A percentile compares a stretch with the other conserved stretches of the same genome.
Conservation (phyloP, 345 rosid genomes). For the Turnera subulata region DNA sequence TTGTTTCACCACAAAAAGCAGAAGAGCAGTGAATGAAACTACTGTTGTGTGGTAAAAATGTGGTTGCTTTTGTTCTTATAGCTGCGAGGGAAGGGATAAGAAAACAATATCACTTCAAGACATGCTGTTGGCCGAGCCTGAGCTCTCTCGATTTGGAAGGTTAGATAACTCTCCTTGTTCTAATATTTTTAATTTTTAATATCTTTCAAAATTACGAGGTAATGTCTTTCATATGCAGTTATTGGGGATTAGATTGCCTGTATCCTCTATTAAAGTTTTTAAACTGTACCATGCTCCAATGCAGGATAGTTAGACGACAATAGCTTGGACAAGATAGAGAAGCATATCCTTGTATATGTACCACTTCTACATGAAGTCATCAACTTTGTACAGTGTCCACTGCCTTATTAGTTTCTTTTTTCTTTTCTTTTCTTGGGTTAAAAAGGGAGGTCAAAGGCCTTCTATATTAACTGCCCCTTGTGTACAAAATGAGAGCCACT, state of each 20-base stretch:
- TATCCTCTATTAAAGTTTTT: background rate
- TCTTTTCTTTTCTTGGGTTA: background rate
- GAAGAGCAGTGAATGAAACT: background rate
- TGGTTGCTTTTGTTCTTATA: constrained; percentile 6
- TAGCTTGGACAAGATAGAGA: background rate
- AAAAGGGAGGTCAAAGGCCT: too few species aligned
- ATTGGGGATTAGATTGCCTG: background rate
- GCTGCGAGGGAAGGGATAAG: constrained; percentile 38
- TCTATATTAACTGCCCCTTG: too few species aligned
- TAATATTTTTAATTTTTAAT: too few species aligned
- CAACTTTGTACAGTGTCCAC: too few species aligned
- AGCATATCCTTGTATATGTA: background rate
- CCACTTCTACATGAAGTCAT: too few species aligned
- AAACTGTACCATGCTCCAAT: background rate
- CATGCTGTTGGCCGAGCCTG: constrained; percentile 77
- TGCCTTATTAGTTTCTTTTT: too few species aligned
- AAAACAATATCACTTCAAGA: constrained; percentile 56
- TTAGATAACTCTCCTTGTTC: constrained; percentile 20
- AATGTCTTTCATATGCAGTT: too few species aligned
- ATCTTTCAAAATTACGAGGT: too few species aligned
- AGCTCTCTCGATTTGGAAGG: constrained; percentile 85
- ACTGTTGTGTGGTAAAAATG: background rate
- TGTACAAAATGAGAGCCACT: too few species aligned
- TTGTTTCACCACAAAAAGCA: background rate
- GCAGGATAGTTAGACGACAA: constrained; percentile 13